Percentiles rank a stretch among this genome's conserved stretches.
Evolutionary conservation across 805 yeast species (phyloP).

Genomic region (Ogataea saltuana): DNA sequence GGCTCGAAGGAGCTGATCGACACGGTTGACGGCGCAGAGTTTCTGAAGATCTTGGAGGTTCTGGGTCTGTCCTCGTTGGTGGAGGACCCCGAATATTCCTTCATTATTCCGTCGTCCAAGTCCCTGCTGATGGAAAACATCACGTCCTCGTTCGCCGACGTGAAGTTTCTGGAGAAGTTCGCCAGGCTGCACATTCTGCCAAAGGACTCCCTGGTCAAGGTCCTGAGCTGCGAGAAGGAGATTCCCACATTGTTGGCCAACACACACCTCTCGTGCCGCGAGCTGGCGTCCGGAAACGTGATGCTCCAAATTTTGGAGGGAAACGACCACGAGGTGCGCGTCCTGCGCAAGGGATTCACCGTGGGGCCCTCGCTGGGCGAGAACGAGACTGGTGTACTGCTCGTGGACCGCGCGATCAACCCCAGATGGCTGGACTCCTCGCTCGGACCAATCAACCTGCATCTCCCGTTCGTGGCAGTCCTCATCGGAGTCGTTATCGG

Average conservation of each 20-base stretch:
- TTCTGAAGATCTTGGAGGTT: constrained; percentile 45
- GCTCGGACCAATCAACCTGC: constrained; percentile 52
- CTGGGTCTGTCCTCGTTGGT: constrained; percentile 47
- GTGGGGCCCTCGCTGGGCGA: constrained; percentile 24
- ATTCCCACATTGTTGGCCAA: constrained; percentile 46
- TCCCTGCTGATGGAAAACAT: constrained; percentile 55
- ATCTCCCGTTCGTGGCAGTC: constrained; percentile 66
- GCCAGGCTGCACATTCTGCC: constrained; percentile 71
- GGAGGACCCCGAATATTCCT: constrained; percentile 48
- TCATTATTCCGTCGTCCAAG: constrained; percentile 69
- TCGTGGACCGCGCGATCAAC: constrained; percentile 68
- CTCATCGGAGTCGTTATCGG: constrained; percentile 69
- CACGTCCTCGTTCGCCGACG: constrained; percentile 40
- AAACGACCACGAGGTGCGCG: constrained; percentile 55
- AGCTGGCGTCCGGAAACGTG: constrained; percentile 38
- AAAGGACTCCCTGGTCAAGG: constrained; percentile 46
- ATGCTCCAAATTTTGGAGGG: constrained; percentile 48
- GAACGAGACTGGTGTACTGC: constrained; percentile 51
- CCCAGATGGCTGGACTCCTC: constrained; percentile 56
- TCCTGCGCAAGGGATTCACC: constrained; percentile 64
- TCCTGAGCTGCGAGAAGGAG: constrained; percentile 49
- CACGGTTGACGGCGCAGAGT: constrained; percentile 51
- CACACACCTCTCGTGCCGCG: constrained; percentile 47
- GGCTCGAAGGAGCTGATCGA: constrained; percentile 54
- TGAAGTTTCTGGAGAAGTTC: constrained; percentile 46